phyloP scores from a whole-genome alignment of 441 rosid genomes.

The Capsella rubella region DNA sequence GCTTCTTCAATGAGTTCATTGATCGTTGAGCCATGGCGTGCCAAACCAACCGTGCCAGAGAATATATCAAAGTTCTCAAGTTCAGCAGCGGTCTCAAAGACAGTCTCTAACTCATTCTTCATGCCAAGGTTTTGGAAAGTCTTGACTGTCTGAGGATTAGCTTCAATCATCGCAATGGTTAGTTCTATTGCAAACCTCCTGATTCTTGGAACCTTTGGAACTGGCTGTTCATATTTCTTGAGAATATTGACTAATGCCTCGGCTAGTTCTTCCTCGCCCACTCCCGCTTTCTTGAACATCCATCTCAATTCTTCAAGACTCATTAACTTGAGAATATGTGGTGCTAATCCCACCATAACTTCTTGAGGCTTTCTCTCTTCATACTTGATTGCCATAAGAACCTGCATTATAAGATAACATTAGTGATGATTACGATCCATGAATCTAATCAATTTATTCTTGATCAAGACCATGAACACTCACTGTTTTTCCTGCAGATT shows the following conservation, averaged over 20 bases:
- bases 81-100: slow-evolving; percentile 79
- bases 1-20: slow-evolving; percentile 80
- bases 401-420: slow-evolving; percentile 51
- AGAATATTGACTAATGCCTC: slow-evolving; percentile 57
- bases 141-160: slow-evolving; percentile 46
- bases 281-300: slow-evolving; percentile 56
- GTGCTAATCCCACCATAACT: slow-evolving; percentile 90
- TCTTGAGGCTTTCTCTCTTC: slow-evolving; percentile 61
- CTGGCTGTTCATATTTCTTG: slow-evolving; percentile 60
- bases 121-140: slow-evolving; percentile 54
- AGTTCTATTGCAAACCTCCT: slow-evolving; percentile 85
- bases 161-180: slow-evolving; percentile 81
- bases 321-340: slow-evolving; percentile 68
- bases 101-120: slow-evolving; percentile 69
- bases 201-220: slow-evolving; percentile 80
- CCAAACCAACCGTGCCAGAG: slow-evolving; percentile 83
- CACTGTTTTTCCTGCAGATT: slow-evolving; percentile 68
- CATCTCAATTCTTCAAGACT: slow-evolving; percentile 53
- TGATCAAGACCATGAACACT: slow-evolving; percentile 41
- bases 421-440: background rate
- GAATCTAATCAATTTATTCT: background rate
- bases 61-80: slow-evolving; percentile 86
- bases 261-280: slow-evolving; percentile 60
- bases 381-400: slow-evolving; percentile 62
- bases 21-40: slow-evolving; percentile 72